A percentile compares a stretch with the other conserved stretches of the same genome.
phyloP scores from a whole-genome alignment of 176 grass and related monocot species.

The Elaeis guineensis region DNA sequence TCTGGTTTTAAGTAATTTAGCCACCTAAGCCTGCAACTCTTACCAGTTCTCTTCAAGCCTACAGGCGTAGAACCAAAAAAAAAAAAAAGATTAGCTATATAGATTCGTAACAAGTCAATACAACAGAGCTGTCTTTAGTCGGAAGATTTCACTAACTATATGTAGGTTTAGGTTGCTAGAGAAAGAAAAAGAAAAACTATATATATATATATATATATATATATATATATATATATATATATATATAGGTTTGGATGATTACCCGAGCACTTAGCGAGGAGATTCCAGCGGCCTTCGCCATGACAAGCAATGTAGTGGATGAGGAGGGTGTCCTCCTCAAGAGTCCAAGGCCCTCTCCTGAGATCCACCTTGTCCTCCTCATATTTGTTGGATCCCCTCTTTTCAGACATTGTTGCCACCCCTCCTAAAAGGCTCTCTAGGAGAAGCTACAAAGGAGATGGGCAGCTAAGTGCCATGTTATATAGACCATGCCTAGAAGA shows the following conservation, averaged over 20 bases:
- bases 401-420: constrained; percentile 45
- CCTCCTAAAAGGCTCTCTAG: neutral
- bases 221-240: too few relatives aligned
- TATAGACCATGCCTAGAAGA: neutral
- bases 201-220: too few relatives aligned
- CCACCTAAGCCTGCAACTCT: constrained; percentile 84
- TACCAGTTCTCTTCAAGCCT: constrained; percentile 91
- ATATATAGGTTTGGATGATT: neutral
- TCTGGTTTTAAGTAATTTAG: constrained; percentile 88
- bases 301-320: constrained; percentile 91
- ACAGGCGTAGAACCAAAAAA: neutral
- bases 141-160: too few relatives aligned
- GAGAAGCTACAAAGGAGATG: neutral
- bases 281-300: constrained; percentile 89
- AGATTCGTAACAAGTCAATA: too few relatives aligned
- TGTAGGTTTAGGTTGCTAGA: too few relatives aligned
- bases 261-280: constrained; percentile 82
- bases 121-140: too few relatives aligned
- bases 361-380: constrained; percentile 49
- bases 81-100: too few relatives aligned
- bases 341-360: constrained; percentile 78
- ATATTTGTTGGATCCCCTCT: constrained; percentile 48
- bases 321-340: constrained; percentile 80
- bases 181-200: too few relatives aligned
- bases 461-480: neutral